Evolutionary conservation across 2,329 filamentous ascomycete genomes (phyloP).

Genomic region (Phaeosphaeria sp.): DNA sequence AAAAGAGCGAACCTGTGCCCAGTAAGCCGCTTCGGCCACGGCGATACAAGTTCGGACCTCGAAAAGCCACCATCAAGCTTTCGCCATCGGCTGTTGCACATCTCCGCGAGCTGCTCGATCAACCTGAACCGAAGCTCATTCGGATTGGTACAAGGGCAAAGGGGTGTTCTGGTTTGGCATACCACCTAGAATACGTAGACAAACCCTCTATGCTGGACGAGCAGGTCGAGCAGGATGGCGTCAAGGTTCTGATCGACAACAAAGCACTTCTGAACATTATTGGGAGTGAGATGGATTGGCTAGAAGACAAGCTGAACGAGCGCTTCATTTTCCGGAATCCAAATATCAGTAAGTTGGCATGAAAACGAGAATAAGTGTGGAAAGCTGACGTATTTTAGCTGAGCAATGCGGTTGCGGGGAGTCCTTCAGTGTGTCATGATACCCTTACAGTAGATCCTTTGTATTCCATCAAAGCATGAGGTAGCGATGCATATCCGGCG

Average conservation of each 20-base stretch:
- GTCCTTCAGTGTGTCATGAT: conserved; percentile 73
- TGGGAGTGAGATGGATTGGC: conserved; percentile 98
- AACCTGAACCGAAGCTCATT: conserved; percentile 90
- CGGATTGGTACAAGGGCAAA: conserved; percentile 92
- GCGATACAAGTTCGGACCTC: conserved; percentile 72
- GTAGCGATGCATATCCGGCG: conserved; percentile 34
- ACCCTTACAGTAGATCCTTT: conserved; percentile 19
- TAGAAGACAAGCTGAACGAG: conserved; percentile 91
- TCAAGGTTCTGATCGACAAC: conserved; percentile 94
- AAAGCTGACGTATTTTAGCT: conserved; percentile 63
- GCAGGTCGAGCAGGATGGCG: conserved; percentile 91
- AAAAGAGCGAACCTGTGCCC: conserved; percentile 63
- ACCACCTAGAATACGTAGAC: conserved; percentile 94
- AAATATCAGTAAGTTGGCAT: conserved; percentile 83
- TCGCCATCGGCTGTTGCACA: conserved; percentile 81
- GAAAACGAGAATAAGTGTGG: background rate
- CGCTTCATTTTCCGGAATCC: conserved; percentile 95
- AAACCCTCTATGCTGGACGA: conserved; percentile 89
- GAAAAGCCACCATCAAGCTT: conserved; percentile 91
- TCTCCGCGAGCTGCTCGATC: conserved; percentile 76
- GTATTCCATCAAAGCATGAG: conserved; percentile 35
- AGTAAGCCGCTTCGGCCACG: conserved; percentile 60
- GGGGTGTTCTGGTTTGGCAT: conserved; percentile 91
- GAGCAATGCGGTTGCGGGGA: conserved; percentile 96
- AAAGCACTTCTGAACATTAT: conserved; percentile 98